These are phyloP conservation scores for Trichophyton schoenleinii DNA, from an alignment of 2,329 filamentous ascomycete species.

Conservation along the genomic window DNA sequence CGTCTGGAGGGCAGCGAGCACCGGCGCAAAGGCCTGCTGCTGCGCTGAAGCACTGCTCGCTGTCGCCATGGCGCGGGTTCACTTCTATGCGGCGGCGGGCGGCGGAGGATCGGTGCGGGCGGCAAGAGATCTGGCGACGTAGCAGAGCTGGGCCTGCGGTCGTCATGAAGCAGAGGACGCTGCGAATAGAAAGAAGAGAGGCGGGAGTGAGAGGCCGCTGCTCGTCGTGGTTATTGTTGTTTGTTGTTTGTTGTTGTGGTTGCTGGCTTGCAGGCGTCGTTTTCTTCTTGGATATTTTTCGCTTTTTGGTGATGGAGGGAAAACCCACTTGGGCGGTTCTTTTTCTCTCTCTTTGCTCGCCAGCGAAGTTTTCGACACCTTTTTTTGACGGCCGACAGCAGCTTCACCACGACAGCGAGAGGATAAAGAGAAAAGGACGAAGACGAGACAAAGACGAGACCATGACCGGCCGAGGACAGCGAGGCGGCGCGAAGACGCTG, in stretches of 20 bases:
- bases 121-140: not conserved
- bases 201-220: not conserved
- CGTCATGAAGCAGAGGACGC: not conserved
- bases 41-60: slow-evolving; percentile 48
- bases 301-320: no score
- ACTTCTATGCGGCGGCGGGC: not conserved
- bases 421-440: not conserved
- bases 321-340: no score
- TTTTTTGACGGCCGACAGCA: no score
- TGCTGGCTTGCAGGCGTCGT: not conserved
- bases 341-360: no score
- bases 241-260: not conserved
- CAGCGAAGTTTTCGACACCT: no score
- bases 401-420: not conserved
- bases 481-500: slow-evolving; percentile 53
- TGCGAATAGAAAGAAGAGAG: not conserved
- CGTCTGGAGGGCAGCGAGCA: slow-evolving; percentile 76
- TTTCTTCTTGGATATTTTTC: not conserved
- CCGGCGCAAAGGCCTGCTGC: slow-evolving; percentile 65
- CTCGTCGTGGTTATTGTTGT: not conserved
- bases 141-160: not conserved
- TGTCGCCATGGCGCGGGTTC: slow-evolving; percentile 48
- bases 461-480: slow-evolving; percentile 45
- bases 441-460: not conserved
- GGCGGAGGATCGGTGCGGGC: not conserved